Base-by-base conservation (phyloP, 2,329 filamentous ascomycete species). In the Cadophora gregata region DNA sequence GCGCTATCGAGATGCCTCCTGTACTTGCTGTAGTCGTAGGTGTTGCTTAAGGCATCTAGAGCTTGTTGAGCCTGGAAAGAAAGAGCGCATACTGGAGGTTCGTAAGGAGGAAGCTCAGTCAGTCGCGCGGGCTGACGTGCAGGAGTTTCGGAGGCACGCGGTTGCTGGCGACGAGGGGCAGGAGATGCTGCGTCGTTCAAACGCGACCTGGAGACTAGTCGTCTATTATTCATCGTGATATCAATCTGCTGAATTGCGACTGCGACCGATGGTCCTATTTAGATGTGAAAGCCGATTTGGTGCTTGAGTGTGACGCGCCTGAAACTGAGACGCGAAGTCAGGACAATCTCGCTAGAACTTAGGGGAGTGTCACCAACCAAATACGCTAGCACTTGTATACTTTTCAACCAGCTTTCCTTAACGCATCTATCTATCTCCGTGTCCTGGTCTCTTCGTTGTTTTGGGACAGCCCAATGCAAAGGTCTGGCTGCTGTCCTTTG, bases 41-140 rank as follows among this genome's bases (percentile, higher is more conserved):
- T 77, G 21, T 79, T 75, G 7, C 80, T 74, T 4, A 90, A 75
- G 0, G 76, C 69, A 1, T 80, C 75, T 4, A 90, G 78, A 1
- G 79, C 78, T 27, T 78, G 78, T 66, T 84, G 82, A 1, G 81
- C 81, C 10, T 78, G 74, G 0, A 71, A 68, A 61, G 82, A 85
- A 24, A 90, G 81, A 0, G 85, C 80, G 64, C 83, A 83, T 10
- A 78, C 76, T 1, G 84, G 85, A 19, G 81, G 79, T 74, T 87
- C 79, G 75, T 90, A 89, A 7, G 79, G 71, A 12, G 85, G 82
- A 45, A 86, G 72, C 12, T 73, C 66, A 1, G 75, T 73, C 24
- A 47, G 61, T 31, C 31, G 50, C 48, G 33, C 31, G 3, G 67
- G 55, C 58, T 65, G 59, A 21, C 56, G 69, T 14, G 63, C 51